Percentiles rank a stretch among this genome's conserved stretches.
These are phyloP conservation scores for Starmerella davenportii DNA, from an alignment of 805 yeast genomes.

Conservation along the genomic window DNA sequence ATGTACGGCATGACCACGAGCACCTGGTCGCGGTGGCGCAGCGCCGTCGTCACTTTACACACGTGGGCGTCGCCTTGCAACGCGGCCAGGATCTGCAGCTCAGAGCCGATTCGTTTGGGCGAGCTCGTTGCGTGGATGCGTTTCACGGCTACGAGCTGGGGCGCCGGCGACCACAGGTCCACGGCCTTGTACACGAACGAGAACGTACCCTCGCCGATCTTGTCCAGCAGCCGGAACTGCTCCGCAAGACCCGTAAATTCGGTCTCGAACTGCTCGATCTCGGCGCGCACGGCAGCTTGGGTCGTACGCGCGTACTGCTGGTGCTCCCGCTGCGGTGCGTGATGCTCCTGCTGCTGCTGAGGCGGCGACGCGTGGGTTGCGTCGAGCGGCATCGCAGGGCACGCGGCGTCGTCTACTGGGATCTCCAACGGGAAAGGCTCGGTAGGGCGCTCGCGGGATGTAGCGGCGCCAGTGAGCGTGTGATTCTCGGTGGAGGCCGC, in stretches of 20 bases:
- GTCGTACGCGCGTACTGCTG: not conserved
- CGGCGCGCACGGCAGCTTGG: slow-evolving; percentile 14
- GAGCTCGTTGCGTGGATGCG: slow-evolving; percentile 90
- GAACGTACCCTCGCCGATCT: slow-evolving; percentile 52
- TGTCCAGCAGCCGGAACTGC: slow-evolving; percentile 35
- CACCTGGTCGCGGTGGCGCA: slow-evolving; percentile 78
- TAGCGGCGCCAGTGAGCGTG: too few species aligned
- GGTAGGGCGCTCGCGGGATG: too few species aligned
- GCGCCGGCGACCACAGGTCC: slow-evolving; percentile 22
- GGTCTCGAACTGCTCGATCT: slow-evolving; percentile 24
- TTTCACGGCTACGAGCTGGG: slow-evolving; percentile 56
- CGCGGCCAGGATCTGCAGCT: slow-evolving; percentile 47
- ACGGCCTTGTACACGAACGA: slow-evolving; percentile 46
- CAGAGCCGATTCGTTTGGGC: slow-evolving; percentile 79
- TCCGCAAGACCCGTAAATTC: slow-evolving; percentile 37
- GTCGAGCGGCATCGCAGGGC: not conserved
- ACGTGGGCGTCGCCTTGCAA: slow-evolving; percentile 36
- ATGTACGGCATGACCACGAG: slow-evolving; percentile 83
- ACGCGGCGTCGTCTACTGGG: not conserved
- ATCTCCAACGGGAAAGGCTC: not conserved
- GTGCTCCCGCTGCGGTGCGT: not conserved
- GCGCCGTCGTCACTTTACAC: slow-evolving; percentile 78
- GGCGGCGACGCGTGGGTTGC: not conserved
- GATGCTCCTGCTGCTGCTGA: not conserved
- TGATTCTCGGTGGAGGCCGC: too few species aligned